Conservation (phyloP, 2,329 filamentous ascomycete genomes). For the Delphinella strobiligena region DNA sequence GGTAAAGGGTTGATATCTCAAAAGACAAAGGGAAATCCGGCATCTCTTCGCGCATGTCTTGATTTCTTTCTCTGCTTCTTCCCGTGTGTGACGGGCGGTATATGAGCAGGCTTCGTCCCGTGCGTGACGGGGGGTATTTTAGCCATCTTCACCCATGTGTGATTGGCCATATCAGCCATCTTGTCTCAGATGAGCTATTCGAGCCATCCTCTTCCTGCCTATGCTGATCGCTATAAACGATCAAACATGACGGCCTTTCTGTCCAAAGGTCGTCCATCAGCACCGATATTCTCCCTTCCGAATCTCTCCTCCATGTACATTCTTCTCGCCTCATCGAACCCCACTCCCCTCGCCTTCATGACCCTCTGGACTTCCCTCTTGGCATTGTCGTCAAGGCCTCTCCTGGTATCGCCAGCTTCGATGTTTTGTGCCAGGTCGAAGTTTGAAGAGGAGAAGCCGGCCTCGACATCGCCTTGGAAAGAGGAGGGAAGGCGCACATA, state of each 20-base stretch:
- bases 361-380: slow-evolving; percentile 78
- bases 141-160: no score
- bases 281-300: slow-evolving; percentile 73
- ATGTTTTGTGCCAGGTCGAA: slow-evolving; percentile 80
- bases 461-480: slow-evolving; percentile 78
- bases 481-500: slow-evolving; percentile 65
- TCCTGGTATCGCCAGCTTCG: slow-evolving; percentile 62
- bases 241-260: slow-evolving; percentile 89
- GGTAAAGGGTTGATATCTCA: no score
- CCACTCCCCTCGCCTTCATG: slow-evolving; percentile 74
- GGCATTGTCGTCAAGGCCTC: slow-evolving; percentile 65
- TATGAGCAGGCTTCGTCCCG: no score
- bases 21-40: no score
- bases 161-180: no score
- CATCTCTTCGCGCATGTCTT: no score
- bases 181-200: no score
- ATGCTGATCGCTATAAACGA: slow-evolving; percentile 7
- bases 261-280: slow-evolving; percentile 78
- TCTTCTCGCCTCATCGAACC: slow-evolving; percentile 82
- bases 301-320: slow-evolving; percentile 80
- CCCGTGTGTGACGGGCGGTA: no score
- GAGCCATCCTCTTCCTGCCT: no score
- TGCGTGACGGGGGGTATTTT: no score
- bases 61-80: no score
- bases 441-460: slow-evolving; percentile 61